Conservation (phyloP, 2,329 filamentous ascomycete species). For the Aspergillus sp. region DNA sequence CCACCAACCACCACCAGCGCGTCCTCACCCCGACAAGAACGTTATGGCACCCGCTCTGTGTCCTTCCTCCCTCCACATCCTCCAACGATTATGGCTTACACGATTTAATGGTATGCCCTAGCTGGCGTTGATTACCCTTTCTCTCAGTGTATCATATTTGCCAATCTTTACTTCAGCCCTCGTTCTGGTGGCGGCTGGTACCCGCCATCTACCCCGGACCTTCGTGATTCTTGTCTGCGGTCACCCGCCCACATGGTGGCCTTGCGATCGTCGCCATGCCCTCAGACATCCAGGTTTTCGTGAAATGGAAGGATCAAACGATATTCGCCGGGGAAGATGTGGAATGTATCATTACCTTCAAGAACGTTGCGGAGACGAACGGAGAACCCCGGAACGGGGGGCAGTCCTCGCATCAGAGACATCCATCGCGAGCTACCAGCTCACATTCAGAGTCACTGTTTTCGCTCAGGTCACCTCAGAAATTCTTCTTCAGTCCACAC, state of each 20-base stretch:
- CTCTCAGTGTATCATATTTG: constrained; percentile 13
- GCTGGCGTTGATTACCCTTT: constrained; percentile 18
- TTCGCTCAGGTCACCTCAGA: constrained; percentile 40
- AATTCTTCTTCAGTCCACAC: constrained; percentile 37
- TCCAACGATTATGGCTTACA: constrained; percentile 23
- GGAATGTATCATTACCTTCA: constrained; percentile 94
- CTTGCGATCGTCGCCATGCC: constrained; percentile 44
- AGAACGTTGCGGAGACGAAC: constrained; percentile 66
- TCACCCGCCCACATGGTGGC: constrained; percentile 36
- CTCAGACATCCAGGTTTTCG: constrained; percentile 89
- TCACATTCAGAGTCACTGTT: constrained; percentile 42
- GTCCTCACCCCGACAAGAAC: constrained; percentile 5
- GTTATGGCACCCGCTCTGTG: background rate
- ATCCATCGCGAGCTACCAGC: constrained; percentile 40
- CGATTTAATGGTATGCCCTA: constrained; percentile 33
- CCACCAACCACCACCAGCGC: background rate
- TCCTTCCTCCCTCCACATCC: constrained; percentile 1
- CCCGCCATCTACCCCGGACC: constrained; percentile 22
- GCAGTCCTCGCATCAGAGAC: constrained; percentile 39
- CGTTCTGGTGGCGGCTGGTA: constrained; percentile 22
- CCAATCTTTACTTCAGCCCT: constrained; percentile 1
- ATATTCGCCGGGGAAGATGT: constrained; percentile 97
- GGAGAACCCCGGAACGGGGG: constrained; percentile 32
- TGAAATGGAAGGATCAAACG: constrained; percentile 90
- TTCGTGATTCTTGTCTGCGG: constrained; percentile 20